Conservation (phyloP, 192 early-diverging fungal species). For the Diversispora epigaea region DNA sequence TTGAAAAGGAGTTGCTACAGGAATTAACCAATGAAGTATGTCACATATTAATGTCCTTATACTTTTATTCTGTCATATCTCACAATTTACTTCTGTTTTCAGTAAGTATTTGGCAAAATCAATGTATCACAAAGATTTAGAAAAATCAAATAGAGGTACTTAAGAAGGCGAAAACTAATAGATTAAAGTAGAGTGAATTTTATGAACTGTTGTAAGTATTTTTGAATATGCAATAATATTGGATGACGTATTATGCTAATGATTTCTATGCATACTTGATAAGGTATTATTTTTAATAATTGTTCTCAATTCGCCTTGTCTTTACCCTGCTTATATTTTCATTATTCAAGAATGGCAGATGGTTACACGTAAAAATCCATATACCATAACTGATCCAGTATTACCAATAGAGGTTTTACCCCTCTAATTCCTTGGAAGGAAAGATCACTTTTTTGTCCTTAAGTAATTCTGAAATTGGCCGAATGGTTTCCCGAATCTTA, state of each 20-base stretch:
- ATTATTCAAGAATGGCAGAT: neutral
- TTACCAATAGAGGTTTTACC: neutral
- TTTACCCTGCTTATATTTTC: neutral
- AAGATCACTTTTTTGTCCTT: neutral
- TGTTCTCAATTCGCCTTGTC: neutral
- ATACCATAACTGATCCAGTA: neutral
- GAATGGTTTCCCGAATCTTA: neutral
- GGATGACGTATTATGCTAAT: neutral
- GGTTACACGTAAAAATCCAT: slow-evolving; percentile 4
- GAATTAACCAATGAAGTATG: slow-evolving; percentile 23
- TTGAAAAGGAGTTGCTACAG: slow-evolving; percentile 20
- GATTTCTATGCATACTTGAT: neutral
- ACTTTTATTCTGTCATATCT: slow-evolving; percentile 24
- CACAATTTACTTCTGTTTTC: slow-evolving; percentile 14
- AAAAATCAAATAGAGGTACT: slow-evolving; percentile 27
- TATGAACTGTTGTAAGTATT: slow-evolving; percentile 31
- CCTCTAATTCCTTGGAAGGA: neutral
- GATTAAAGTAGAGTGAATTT: slow-evolving; percentile 21
- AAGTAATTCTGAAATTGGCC: neutral
- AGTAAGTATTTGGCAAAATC: slow-evolving; percentile 15
- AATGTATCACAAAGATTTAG: slow-evolving; percentile 30
- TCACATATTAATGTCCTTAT: slow-evolving; percentile 22
- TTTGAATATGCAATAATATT: slow-evolving; percentile 9
- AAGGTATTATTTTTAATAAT: slow-evolving; percentile 2
- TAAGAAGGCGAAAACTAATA: slow-evolving; percentile 25